A percentile compares a stretch with the other conserved stretches of the same genome.
Conservation (phyloP, 495 filamentous ascomycete species). For the Aspergillus nanangensis region DNA sequence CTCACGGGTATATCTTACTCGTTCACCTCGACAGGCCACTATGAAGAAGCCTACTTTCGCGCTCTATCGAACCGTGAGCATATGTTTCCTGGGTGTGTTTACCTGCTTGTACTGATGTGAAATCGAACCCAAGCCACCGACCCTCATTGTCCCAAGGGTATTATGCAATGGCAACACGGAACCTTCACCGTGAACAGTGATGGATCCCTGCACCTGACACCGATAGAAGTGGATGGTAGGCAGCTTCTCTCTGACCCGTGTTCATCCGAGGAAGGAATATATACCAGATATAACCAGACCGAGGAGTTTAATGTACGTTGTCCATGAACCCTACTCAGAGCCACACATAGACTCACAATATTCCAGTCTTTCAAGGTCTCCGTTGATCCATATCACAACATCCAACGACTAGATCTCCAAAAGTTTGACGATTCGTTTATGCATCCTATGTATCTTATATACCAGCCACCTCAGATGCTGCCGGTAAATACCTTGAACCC, state of each 20-base stretch:
- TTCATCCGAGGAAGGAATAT: slow-evolving; percentile 42
- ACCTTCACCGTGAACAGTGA: slow-evolving; percentile 50
- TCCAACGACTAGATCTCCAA: slow-evolving; percentile 63
- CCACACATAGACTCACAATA: slow-evolving; percentile 21
- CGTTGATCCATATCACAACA: slow-evolving; percentile 57
- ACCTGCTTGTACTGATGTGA: too few species aligned
- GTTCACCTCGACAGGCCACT: slow-evolving; percentile 68
- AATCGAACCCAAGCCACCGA: slow-evolving; percentile 56
- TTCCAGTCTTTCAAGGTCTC: slow-evolving; percentile 57
- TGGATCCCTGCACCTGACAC: slow-evolving; percentile 56
- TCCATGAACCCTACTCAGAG: neutral
- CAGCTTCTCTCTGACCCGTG: slow-evolving; percentile 70
- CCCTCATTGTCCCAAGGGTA: slow-evolving; percentile 61
- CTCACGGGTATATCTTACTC: slow-evolving; percentile 79
- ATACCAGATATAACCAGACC: slow-evolving; percentile 66
- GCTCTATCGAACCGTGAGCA: slow-evolving; percentile 74
- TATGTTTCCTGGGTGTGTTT: neutral
- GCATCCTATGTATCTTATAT: slow-evolving; percentile 70
- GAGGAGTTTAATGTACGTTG: slow-evolving; percentile 58
- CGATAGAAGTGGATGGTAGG: slow-evolving; percentile 66
- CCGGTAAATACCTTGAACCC: slow-evolving; percentile 68
- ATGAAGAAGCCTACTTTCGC: slow-evolving; percentile 71
- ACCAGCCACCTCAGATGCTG: slow-evolving; percentile 68
- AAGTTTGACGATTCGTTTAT: slow-evolving; percentile 62
- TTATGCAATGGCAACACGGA: slow-evolving; percentile 81